These are phyloP conservation scores for Populus deltoides DNA, from an alignment of 345 rosid species.

Conservation along the genomic window DNA sequence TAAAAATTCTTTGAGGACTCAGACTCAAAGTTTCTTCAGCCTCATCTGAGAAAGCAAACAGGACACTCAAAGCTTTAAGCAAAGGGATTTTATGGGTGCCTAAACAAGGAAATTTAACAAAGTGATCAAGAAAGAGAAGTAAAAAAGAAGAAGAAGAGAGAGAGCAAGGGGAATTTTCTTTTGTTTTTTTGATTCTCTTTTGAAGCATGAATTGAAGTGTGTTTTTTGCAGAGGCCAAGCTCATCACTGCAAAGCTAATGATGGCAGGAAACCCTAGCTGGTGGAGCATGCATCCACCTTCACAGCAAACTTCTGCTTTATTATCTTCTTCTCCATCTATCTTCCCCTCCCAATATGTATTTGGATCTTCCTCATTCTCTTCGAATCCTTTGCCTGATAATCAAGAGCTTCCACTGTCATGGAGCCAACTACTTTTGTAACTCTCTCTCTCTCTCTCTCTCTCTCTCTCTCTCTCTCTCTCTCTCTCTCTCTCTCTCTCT, in stretches of 20 bases:
- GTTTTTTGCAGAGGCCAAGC: neutral
- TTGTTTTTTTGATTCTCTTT: constrained; percentile 3
- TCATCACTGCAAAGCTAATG: constrained; percentile 37
- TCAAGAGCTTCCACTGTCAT: constrained; percentile 52
- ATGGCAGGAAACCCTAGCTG: constrained; percentile 75
- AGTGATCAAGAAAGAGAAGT: constrained; percentile 21
- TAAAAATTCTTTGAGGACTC: constrained; percentile 28
- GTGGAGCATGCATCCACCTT: constrained; percentile 62
- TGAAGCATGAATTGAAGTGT: constrained; percentile 12
- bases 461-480: neutral
- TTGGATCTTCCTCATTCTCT: constrained; percentile 46
- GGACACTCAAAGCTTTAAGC: constrained; percentile 26
- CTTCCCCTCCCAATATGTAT: constrained; percentile 36
- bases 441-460: constrained; percentile 16
- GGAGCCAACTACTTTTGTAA: constrained; percentile 62
- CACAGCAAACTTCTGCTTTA: constrained; percentile 38
- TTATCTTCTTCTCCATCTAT: constrained; percentile 32
- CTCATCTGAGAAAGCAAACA: constrained; percentile 48
- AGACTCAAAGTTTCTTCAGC: constrained; percentile 39
- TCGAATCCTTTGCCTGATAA: constrained; percentile 31
- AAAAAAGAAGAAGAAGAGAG: neutral
- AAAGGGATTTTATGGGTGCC: constrained; percentile 42
- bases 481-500: too few relatives aligned
- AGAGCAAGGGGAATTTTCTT: too few relatives aligned
- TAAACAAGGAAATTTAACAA: constrained; percentile 41